Base-by-base conservation (phyloP, 306 rosid genomes). In the Fagus crenata region DNA sequence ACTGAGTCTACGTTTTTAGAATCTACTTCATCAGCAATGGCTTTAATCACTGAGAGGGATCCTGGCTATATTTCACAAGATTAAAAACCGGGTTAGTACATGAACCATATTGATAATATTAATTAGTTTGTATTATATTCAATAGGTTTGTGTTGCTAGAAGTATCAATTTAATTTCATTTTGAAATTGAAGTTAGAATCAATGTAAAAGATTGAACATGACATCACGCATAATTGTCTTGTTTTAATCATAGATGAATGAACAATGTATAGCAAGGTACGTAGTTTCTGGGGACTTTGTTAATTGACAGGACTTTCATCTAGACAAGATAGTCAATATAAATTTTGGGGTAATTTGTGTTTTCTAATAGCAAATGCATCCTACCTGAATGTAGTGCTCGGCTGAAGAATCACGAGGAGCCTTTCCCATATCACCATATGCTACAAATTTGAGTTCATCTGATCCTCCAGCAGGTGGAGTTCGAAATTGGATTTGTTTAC, bases 381-480 rank as follows among this genome's bases (percentile, higher is more conserved):
- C 28, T 53, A 53, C 59, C 6, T 53, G 7, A 53, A 53, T 53
- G 31, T 53, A 53, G 83, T 92, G 98, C 81, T 92, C 96, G n/a
- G 76, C 36, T 4, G 97, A 87, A 75, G 81, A 71, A 76, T 93
- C 98, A 7, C 81, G 89, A 58, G 98, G 97, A 72, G 97, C 87
- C 78, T 93, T 93, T 32, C 98, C 98, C 98, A 93, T 90, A 42
- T 93, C 97, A 35, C 97, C 97, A 68, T 43, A 91, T 74, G 96
- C 84, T 17, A 94, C 55, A 80, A 94, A 94, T 40, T 31, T 88
- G 64, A 92, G 76, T 59, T 91, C 90, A 33, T 83, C 84, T 18
- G 89, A 82, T 63, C 90, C 98, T 70, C 93, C 97, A 4, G 89
- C 92, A 1, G 98, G 96, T 0, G 98, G 98, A 53, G 96, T 89